phyloP scores from a whole-genome alignment of 768 basidiomycete genomes.

The Termitomyces sp. region DNA sequence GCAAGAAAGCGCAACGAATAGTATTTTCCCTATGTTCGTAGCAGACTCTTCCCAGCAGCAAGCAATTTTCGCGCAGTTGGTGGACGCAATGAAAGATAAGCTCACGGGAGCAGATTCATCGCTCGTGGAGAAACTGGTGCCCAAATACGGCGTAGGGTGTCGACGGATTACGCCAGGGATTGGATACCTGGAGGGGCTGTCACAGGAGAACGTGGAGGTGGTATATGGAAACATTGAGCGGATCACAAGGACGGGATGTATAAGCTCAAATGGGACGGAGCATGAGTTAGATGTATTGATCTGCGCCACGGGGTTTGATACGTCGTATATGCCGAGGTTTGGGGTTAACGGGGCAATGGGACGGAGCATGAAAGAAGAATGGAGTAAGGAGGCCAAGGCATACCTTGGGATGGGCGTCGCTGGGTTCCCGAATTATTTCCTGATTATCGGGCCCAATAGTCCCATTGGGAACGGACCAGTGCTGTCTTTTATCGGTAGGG shows the following conservation, averaged over 20 bases:
- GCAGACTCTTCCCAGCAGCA: slow-evolving; percentile 28
- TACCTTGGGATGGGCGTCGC: slow-evolving; percentile 26
- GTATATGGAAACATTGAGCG: slow-evolving; percentile 22
- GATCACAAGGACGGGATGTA: slow-evolving; percentile 22
- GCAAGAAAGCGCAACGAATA: slow-evolving; percentile 34
- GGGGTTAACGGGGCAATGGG: slow-evolving; percentile 23
- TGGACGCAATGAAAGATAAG: slow-evolving; percentile 33
- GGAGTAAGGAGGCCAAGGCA: slow-evolving; percentile 23
- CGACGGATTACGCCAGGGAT: slow-evolving; percentile 28
- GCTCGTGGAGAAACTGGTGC: slow-evolving; percentile 35
- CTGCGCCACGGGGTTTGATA: slow-evolving; percentile 34
- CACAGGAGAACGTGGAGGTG: slow-evolving; percentile 24
- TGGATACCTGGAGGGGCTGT: slow-evolving; percentile 27
- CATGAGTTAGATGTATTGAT: slow-evolving; percentile 28
- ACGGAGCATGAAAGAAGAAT: slow-evolving; percentile 22
- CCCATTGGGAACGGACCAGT: slow-evolving; percentile 29
- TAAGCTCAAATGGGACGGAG: slow-evolving; percentile 22
- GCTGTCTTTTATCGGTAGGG: slow-evolving; percentile 23
- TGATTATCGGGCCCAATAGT: slow-evolving; percentile 26
- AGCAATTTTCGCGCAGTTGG: slow-evolving; percentile 18
- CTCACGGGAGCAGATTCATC: slow-evolving; percentile 32
- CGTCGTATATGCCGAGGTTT: slow-evolving; percentile 27
- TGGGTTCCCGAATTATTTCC: slow-evolving; percentile 30
- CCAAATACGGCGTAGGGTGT: slow-evolving; percentile 29
- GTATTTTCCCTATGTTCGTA: slow-evolving; percentile 22